These are phyloP conservation scores for Heracleum sosnowskyi DNA, from an alignment of 129 eudicot genomes.

Conservation along the genomic window DNA sequence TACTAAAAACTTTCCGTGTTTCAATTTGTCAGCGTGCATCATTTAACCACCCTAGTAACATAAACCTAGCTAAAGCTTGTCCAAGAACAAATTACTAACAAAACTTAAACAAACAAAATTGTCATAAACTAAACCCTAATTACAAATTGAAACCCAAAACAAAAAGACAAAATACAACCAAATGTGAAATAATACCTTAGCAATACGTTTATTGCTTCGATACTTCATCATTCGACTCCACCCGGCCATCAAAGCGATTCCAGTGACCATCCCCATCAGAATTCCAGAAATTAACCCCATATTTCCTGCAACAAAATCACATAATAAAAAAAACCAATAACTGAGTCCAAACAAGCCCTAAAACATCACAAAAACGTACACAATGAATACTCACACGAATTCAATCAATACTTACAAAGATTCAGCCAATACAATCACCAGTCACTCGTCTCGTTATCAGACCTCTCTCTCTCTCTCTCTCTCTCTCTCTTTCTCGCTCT, in stretches of 20 bases:
- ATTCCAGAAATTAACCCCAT: slow-evolving; percentile 91
- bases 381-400: neutral
- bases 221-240: slow-evolving; percentile 79
- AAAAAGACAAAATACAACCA: neutral
- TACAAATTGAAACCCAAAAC: neutral
- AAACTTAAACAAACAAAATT: neutral
- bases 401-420: neutral
- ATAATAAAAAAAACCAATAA: neutral
- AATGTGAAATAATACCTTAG: slow-evolving; percentile 41
- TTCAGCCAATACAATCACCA: neutral
- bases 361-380: neutral
- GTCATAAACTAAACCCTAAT: neutral
- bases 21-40: neutral
- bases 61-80: neutral
- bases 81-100: neutral
- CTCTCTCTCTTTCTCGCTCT: neutral
- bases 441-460: neutral
- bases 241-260: slow-evolving; percentile 80
- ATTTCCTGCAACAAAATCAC: slow-evolving; percentile 13
- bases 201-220: slow-evolving; percentile 54
- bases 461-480: neutral
- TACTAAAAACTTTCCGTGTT: neutral
- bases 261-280: slow-evolving; percentile 69
- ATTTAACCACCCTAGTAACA: neutral
- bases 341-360: neutral